phyloP scores from a whole-genome alignment of 805 yeast genomes.

The Scheffersomyces amazonensis region DNA sequence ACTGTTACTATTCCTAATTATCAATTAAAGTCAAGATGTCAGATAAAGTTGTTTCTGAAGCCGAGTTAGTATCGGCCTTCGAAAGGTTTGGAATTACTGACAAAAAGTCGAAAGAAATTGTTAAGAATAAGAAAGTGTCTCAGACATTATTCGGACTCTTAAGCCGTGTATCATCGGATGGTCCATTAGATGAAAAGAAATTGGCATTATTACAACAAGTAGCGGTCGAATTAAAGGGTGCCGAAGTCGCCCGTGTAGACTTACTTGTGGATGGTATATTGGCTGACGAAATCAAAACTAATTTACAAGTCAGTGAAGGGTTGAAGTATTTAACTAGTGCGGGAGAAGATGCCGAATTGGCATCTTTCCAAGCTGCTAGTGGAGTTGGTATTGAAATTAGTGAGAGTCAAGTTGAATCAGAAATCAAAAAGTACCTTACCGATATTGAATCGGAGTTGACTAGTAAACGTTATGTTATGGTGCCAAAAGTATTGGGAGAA shows the following conservation, averaged over 20 bases:
- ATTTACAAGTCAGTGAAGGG: conserved; percentile 78
- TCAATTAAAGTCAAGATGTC: too few species aligned
- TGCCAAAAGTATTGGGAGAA: conserved; percentile 75
- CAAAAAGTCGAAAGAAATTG: conserved; percentile 71
- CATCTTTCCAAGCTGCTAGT: conserved; percentile 53
- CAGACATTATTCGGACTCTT: conserved; percentile 62
- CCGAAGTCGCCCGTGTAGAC: conserved; percentile 45
- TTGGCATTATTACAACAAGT: conserved; percentile 71
- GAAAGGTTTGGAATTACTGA: conserved; percentile 64
- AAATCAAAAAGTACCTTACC: conserved; percentile 59
- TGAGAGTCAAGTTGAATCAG: conserved; percentile 58
- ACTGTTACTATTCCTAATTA: too few species aligned
- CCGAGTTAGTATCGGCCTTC: conserved; percentile 35
- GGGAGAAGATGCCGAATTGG: conserved; percentile 42
- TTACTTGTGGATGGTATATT: conserved; percentile 60
- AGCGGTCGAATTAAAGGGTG: conserved; percentile 69
- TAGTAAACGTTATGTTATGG: conserved; percentile 72
- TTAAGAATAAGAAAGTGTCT: conserved; percentile 83
- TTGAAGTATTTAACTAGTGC: conserved; percentile 57
- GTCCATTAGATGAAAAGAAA: conserved; percentile 53
- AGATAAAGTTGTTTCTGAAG: conserved; percentile 19
- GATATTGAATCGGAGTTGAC: conserved; percentile 57
- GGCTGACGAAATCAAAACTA: conserved; percentile 60
- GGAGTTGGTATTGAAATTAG: conserved; percentile 82
- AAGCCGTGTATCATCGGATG: conserved; percentile 23